Conservation (phyloP, 495 filamentous ascomycete genomes). For the Aeminium ludgeri region DNA sequence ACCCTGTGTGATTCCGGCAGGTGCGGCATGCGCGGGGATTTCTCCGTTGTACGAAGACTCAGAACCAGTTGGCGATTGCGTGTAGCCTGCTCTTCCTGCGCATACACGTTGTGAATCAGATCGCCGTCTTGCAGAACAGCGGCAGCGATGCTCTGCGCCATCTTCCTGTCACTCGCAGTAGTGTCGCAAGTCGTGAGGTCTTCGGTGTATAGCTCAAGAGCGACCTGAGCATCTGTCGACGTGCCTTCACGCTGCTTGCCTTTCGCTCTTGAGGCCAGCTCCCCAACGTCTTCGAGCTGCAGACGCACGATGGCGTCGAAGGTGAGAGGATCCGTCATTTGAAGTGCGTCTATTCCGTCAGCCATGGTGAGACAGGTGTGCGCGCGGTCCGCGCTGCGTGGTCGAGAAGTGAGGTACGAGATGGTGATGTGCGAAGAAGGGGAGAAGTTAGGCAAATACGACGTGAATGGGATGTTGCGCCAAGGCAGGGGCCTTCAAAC, state of each 20-base stretch:
- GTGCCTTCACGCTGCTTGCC: conserved; percentile 9
- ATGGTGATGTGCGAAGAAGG: too few species aligned
- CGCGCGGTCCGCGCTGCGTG: too few species aligned
- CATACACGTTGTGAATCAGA: background rate
- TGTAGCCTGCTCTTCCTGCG: background rate
- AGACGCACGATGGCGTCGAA: conserved; percentile 2
- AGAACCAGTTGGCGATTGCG: background rate
- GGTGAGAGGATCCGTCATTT: conserved; percentile 4
- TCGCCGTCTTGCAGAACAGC: background rate
- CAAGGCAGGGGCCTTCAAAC: too few species aligned
- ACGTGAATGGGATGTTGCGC: too few species aligned
- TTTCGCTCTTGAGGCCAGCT: background rate
- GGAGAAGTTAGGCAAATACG: too few species aligned
- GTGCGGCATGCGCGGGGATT: too few species aligned
- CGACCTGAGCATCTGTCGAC: background rate
- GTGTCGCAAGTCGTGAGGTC: background rate
- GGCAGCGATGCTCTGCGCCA: background rate
- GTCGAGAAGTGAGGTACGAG: too few species aligned
- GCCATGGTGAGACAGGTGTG: too few species aligned
- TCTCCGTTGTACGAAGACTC: too few species aligned
- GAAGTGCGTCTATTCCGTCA: too few species aligned
- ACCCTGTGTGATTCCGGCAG: too few species aligned
- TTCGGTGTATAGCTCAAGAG: conserved; percentile 6
- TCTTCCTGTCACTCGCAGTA: background rate
- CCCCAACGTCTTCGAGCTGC: conserved; percentile 4